phyloP scores from a whole-genome alignment of 164 flowering plant genomes.

The Paratinospora sagittata region DNA sequence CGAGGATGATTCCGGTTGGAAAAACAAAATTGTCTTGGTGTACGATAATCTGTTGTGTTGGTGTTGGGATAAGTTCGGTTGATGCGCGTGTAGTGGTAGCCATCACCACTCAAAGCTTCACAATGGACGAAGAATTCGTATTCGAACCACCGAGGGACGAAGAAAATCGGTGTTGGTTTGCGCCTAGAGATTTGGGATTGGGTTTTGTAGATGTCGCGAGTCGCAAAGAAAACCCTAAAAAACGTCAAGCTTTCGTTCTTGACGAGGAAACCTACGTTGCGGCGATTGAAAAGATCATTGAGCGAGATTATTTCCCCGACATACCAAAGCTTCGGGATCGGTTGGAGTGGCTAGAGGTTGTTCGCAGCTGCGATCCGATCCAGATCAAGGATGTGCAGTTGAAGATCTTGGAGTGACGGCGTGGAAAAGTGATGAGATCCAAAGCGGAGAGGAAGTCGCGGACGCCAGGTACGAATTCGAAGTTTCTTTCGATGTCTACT shows the following conservation, averaged over 20 bases:
- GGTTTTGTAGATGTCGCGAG: too few species aligned
- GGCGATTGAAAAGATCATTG: slow-evolving; percentile 80
- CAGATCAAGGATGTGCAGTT: slow-evolving; percentile 85
- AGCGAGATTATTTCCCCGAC: slow-evolving; percentile 92
- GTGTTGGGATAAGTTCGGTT: too few species aligned
- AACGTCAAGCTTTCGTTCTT: slow-evolving; percentile 36
- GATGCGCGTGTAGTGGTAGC: too few species aligned
- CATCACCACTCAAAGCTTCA: too few species aligned
- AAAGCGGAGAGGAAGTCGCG: slow-evolving; percentile 26
- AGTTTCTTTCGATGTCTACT: too few species aligned
- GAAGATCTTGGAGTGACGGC: slow-evolving; percentile 83
- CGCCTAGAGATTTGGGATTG: too few species aligned
- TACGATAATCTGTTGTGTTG: too few species aligned
- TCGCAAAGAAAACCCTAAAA: slow-evolving; percentile 23
- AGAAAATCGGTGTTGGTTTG: too few species aligned
- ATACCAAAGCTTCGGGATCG: slow-evolving; percentile 85
- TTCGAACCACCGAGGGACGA: too few species aligned
- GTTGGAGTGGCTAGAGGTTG: slow-evolving; percentile 82
- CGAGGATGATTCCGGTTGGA: too few species aligned
- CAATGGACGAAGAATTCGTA: too few species aligned
- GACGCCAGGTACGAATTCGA: slow-evolving; percentile 29
- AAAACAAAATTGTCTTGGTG: too few species aligned
- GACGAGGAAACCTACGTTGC: slow-evolving; percentile 85
- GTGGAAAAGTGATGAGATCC: slow-evolving; percentile 18
- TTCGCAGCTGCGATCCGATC: slow-evolving; percentile 63